These are phyloP conservation scores for Taxillus chinensis DNA, from an alignment of 164 flowering plant genomes.

Conservation along the genomic window DNA sequence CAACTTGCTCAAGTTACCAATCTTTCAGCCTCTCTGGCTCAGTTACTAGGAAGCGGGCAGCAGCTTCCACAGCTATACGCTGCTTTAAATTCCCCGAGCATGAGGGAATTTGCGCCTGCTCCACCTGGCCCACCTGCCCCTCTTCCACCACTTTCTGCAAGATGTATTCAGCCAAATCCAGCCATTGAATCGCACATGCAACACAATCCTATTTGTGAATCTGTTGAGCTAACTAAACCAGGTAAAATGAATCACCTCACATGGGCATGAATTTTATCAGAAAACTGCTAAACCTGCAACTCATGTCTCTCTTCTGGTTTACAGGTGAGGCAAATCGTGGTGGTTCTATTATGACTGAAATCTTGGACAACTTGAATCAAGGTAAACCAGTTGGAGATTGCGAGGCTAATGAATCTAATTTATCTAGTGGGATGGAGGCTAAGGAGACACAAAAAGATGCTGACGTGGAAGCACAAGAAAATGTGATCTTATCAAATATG, in stretches of 20 bases:
- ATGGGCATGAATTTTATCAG: too few relatives aligned
- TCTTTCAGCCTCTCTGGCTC: conserved; percentile 45
- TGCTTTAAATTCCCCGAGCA: conserved; percentile 24
- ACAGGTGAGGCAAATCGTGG: neutral
- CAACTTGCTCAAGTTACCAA: conserved; percentile 34
- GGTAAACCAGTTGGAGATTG: neutral
- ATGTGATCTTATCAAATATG: neutral
- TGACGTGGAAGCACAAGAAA: neutral
- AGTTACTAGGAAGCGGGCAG: conserved; percentile 38
- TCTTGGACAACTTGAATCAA: neutral
- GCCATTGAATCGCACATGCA: neutral
- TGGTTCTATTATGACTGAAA: neutral
- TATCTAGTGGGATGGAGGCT: neutral
- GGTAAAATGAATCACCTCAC: neutral
- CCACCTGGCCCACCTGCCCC: conserved; percentile 9
- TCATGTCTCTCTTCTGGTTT: neutral
- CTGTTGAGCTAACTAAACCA: neutral
- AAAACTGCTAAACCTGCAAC: too few relatives aligned
- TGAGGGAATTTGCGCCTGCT: conserved; percentile 18
- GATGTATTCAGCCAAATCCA: conserved; percentile 12
- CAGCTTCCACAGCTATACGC: conserved; percentile 46
- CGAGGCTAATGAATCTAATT: neutral
- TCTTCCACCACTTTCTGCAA: conserved; percentile 10
- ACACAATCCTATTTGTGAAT: neutral
- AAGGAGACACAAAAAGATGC: neutral